Evolutionary conservation across 2,329 filamentous ascomycete species (phyloP).

Genomic region (Sclerotinia glacialis): DNA sequence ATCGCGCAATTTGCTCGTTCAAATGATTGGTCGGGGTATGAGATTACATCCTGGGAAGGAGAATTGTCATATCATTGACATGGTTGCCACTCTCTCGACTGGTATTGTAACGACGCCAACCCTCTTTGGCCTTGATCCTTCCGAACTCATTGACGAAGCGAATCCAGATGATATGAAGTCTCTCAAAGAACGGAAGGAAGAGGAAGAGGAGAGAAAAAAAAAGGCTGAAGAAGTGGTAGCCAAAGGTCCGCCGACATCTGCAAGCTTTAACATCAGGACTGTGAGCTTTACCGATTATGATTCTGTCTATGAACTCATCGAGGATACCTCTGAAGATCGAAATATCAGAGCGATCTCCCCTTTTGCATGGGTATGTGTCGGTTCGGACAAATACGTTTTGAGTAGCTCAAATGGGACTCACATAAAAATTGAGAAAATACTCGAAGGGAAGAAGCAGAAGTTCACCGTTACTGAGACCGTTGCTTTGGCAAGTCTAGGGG

Average conservation of each 20-base stretch:
- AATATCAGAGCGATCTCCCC: slow-evolving; percentile 75
- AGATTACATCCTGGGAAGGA: slow-evolving; percentile 75
- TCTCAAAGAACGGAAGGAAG: slow-evolving; percentile 50
- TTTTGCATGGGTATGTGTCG: slow-evolving; percentile 79
- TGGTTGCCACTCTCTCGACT: slow-evolving; percentile 80
- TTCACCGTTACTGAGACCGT: slow-evolving; percentile 42
- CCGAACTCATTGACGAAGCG: slow-evolving; percentile 68
- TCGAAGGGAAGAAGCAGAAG: slow-evolving; percentile 24
- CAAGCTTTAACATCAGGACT: slow-evolving; percentile 22
- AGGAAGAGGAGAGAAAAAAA: slow-evolving; percentile 39
- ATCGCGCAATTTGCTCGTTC: slow-evolving; percentile 88
- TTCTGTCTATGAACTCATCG: slow-evolving; percentile 84
- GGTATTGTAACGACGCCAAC: slow-evolving; percentile 91
- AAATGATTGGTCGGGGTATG: slow-evolving; percentile 97
- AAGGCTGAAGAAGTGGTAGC: slow-evolving; percentile 14
- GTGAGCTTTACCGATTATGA: slow-evolving; percentile 82
- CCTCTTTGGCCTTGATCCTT: slow-evolving; percentile 85
- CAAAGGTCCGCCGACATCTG: not conserved
- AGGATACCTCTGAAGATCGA: slow-evolving; percentile 73
- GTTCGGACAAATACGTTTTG: slow-evolving; percentile 68
- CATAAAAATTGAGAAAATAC: slow-evolving; percentile 48
- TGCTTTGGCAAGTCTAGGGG: slow-evolving; percentile 23
- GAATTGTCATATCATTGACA: slow-evolving; percentile 93
- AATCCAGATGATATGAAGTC: slow-evolving; percentile 60
- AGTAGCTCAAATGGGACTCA: slow-evolving; percentile 62